phyloP scores from a whole-genome alignment of 768 basidiomycete species.

The Naganishia vaughanmartiniae region DNA sequence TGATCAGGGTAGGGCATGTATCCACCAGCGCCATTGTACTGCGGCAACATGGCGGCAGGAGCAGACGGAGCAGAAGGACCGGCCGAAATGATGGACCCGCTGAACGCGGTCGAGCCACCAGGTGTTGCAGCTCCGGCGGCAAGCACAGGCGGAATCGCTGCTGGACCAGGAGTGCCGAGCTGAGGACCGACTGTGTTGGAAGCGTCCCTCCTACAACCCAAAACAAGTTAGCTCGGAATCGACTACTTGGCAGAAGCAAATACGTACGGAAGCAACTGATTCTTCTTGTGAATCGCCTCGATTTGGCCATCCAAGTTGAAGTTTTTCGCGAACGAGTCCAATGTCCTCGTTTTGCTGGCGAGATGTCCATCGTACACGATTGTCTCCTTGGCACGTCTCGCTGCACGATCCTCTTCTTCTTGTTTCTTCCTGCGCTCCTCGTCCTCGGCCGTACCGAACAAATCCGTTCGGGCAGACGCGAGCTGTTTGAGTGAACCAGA shows the following conservation, averaged over 20 bases:
- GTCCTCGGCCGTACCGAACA: constrained; percentile 91
- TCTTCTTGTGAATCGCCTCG: constrained; percentile 88
- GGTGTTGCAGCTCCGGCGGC: constrained; percentile 60
- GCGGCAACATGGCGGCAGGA: background rate
- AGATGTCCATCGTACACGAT: constrained; percentile 99
- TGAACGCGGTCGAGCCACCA: constrained; percentile 58
- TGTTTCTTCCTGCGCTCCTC: constrained; percentile 74
- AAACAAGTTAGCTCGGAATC: background rate
- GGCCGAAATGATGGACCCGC: constrained; percentile 80
- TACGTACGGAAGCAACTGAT: constrained; percentile 80
- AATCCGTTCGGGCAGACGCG: constrained; percentile 91
- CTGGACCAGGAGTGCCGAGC: constrained; percentile 64
- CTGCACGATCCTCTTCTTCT: constrained; percentile 78
- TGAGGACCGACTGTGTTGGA: constrained; percentile 76
- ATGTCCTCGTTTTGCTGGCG: constrained; percentile 81
- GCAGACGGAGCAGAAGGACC: constrained; percentile 62
- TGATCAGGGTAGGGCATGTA: constrained; percentile 28
- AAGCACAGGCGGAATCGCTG: constrained; percentile 66
- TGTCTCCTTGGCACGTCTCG: constrained; percentile 84
- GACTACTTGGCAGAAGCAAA: background rate
- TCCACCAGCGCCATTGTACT: constrained; percentile 16
- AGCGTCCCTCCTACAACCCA: background rate
- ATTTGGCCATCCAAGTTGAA: constrained; percentile 98
- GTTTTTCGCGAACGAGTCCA: constrained; percentile 87
- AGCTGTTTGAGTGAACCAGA: constrained; percentile 88